Evolutionary conservation across 1,139 yeast genomes (phyloP).

Genomic region (Schwanniomyces etchellsii): DNA sequence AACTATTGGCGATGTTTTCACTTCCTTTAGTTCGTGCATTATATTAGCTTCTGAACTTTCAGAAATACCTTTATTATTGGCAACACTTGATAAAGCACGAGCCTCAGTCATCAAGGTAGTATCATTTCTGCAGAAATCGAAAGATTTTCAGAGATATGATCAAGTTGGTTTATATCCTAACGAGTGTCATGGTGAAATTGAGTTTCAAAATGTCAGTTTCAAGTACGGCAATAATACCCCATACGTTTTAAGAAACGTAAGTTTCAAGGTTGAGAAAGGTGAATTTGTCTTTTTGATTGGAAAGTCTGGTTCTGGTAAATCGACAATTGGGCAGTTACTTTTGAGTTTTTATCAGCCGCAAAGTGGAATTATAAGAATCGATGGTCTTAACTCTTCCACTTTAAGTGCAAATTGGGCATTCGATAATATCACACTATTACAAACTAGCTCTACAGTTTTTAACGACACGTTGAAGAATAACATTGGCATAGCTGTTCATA

Average conservation of each 20-base stretch:
- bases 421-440: conserved; percentile 64
- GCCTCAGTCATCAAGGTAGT: conserved; percentile 48
- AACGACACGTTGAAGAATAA: conserved; percentile 61
- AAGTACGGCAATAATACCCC: conserved; percentile 54
- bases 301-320: conserved; percentile 87
- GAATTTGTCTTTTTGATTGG: conserved; percentile 67
- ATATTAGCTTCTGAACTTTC: conserved; percentile 58
- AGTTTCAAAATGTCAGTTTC: conserved; percentile 51
- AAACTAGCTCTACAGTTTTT: conserved; percentile 65
- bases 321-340: conserved; percentile 65
- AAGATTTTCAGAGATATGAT: conserved; percentile 5
- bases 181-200: conserved; percentile 38
- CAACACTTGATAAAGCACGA: conserved; percentile 55
- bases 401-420: conserved; percentile 51
- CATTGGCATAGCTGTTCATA: conserved; percentile 41
- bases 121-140: conserved; percentile 14
- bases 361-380: conserved; percentile 64
- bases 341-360: conserved; percentile 49
- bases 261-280: conserved; percentile 40
- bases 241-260: conserved; percentile 40
- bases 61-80: conserved; percentile 46
- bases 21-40: conserved; percentile 79
- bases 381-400: conserved; percentile 39
- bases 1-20: conserved; percentile 59
- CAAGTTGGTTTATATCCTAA: conserved; percentile 22